These are phyloP conservation scores for Beauveria sp. DNA, from an alignment of 2,329 filamentous ascomycete species.

Conservation along the genomic window DNA sequence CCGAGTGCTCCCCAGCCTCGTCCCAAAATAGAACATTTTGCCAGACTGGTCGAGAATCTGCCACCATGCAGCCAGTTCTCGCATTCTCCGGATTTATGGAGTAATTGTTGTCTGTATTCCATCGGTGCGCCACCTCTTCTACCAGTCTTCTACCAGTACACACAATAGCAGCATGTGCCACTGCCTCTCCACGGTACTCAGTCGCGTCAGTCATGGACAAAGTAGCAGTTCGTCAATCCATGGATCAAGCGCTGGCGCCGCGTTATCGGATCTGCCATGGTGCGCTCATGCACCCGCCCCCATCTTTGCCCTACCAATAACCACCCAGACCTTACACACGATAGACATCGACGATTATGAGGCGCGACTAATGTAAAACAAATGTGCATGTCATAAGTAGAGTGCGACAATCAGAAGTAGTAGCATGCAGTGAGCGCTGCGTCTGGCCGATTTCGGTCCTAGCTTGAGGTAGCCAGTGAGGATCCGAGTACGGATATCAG, in stretches of 20 bases:
- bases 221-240: not conserved
- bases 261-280: not conserved
- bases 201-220: not conserved
- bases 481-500: not conserved
- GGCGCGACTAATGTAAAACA: not conserved
- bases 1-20: not conserved
- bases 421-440: not conserved
- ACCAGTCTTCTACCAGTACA: too few relatives aligned
- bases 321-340: not conserved
- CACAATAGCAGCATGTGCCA: too few relatives aligned
- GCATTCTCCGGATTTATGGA: not conserved
- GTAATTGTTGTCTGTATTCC: too few relatives aligned
- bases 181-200: too few relatives aligned
- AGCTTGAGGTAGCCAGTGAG: not conserved
- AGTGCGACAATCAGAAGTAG: not conserved
- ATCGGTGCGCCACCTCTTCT: too few relatives aligned
- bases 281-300: not conserved
- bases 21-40: not conserved
- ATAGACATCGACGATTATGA: not conserved
- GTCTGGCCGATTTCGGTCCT: not conserved
- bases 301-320: not conserved
- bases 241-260: not conserved
- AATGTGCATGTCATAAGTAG: not conserved
- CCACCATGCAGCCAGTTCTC: constrained; percentile 1
- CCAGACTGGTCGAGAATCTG: not conserved